A percentile compares a stretch with the other conserved stretches of the same genome.
phyloP scores from a whole-genome alignment of 2,329 filamentous ascomycete genomes.

The Ceratocystis harringtonii region DNA sequence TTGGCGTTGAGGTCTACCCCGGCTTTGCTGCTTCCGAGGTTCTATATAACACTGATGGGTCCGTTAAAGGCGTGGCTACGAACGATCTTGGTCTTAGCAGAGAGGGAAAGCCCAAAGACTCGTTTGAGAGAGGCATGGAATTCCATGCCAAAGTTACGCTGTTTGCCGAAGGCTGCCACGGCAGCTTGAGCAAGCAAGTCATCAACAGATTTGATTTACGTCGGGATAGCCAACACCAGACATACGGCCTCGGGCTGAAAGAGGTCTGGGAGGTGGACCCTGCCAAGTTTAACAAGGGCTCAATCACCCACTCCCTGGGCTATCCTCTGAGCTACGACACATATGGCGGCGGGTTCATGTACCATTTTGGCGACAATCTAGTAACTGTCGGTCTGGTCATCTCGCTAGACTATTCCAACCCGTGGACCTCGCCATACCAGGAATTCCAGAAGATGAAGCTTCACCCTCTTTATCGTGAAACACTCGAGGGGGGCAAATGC shows the following conservation, averaged over 20 bases:
- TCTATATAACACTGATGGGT: constrained; percentile 71
- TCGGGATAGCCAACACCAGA: constrained; percentile 80
- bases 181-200: constrained; percentile 86
- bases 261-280: constrained; percentile 95
- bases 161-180: constrained; percentile 90
- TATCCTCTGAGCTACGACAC: constrained; percentile 79
- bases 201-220: constrained; percentile 87
- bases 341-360: constrained; percentile 98
- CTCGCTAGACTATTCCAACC: constrained; percentile 89
- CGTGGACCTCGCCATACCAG: constrained; percentile 85
- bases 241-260: constrained; percentile 86
- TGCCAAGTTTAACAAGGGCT: constrained; percentile 76
- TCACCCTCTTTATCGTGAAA: constrained; percentile 73
- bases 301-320: constrained; percentile 80
- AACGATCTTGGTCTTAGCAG: constrained; percentile 81
- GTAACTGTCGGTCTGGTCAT: constrained; percentile 85
- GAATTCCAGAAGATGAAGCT: constrained; percentile 99
- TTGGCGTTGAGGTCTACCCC: constrained; percentile 90
- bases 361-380: constrained; percentile 95
- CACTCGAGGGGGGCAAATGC: constrained; percentile 92
- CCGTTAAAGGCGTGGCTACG: constrained; percentile 85
- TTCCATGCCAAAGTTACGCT: constrained; percentile 87
- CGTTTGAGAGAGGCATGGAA: constrained; percentile 94
- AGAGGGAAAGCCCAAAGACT: constrained; percentile 71
- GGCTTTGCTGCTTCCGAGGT: constrained; percentile 92